These are phyloP conservation scores for Trebouxiophyceae sp. DNA, from an alignment of 163 green algal species.

Conservation along the genomic window DNA sequence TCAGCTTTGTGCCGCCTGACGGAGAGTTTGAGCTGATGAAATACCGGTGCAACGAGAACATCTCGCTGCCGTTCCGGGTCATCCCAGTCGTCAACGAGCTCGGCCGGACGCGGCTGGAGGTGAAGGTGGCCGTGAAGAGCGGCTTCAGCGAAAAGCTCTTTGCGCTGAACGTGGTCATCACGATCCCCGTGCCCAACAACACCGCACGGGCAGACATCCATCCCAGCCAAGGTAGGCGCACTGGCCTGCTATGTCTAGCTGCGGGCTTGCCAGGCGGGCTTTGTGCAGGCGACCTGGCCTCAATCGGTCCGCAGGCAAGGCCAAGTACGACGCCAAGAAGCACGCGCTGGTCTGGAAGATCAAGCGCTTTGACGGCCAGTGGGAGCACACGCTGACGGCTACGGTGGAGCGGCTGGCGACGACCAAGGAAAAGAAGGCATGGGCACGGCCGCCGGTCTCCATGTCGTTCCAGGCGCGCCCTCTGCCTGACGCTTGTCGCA, in stretches of 20 bases:
- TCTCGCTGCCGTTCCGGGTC: constrained; percentile 22
- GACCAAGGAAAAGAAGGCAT: constrained; percentile 74
- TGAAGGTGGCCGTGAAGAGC: constrained; percentile 45
- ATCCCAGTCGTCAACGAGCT: constrained; percentile 85
- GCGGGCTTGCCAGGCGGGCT: too few species aligned
- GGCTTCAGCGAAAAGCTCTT: constrained; percentile 65
- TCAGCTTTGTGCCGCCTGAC: constrained; percentile 93
- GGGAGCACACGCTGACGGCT: constrained; percentile 74
- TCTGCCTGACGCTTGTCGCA: too few species aligned
- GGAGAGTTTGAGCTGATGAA: constrained; percentile 98
- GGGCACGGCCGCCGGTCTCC: constrained; percentile 58
- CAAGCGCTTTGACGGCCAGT: constrained; percentile 68
- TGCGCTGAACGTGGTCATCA: constrained; percentile 62
- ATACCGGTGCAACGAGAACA: constrained; percentile 50
- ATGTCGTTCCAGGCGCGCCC: constrained; percentile 60
- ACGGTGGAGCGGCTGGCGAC: constrained; percentile 85
- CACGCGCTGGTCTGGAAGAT: constrained; percentile 92
- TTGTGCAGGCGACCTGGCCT: too few species aligned
- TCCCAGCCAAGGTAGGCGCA: constrained; percentile 35
- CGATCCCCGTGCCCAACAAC: constrained; percentile 87
- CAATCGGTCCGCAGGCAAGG: constrained; percentile 74
- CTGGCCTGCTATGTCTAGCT: too few species aligned
- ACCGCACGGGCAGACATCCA: constrained; percentile 79
- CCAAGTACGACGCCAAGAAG: constrained; percentile 91
- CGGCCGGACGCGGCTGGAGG: constrained; percentile 79